Evolutionary conservation across 1,139 yeast species (phyloP).

Genomic region (Pichia sp.): DNA sequence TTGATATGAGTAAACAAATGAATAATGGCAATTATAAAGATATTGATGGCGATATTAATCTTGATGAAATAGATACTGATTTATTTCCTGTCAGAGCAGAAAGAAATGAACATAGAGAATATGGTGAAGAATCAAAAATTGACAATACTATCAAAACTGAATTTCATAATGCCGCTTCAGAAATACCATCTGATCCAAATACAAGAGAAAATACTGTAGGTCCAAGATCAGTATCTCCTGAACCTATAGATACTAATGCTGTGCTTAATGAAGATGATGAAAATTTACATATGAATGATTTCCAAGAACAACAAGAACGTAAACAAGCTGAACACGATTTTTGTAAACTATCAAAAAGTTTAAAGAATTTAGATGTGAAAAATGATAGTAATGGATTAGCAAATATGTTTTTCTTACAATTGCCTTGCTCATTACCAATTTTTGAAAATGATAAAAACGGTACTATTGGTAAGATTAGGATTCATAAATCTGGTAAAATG

Average conservation of each 20-base stretch:
- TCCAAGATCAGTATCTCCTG: conserved; percentile 6
- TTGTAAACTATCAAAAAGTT: conserved; percentile 27
- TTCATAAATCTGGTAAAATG: conserved; percentile 77
- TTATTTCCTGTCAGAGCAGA: conserved; percentile 47
- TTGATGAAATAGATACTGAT: conserved; percentile 43
- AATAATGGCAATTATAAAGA: conserved; percentile 12
- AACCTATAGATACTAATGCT: neutral
- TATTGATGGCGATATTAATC: conserved; percentile 35
- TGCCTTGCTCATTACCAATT: conserved; percentile 63
- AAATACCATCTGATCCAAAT: conserved; percentile 18
- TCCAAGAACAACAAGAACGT: conserved; percentile 31
- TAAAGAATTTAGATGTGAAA: conserved; percentile 13
- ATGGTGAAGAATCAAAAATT: conserved; percentile 25
- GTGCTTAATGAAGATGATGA: conserved; percentile 13
- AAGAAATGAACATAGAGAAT: conserved; percentile 36
- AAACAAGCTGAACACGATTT: conserved; percentile 32
- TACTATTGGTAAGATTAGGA: conserved; percentile 60
- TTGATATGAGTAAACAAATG: conserved; percentile 9
- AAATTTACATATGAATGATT: conserved; percentile 19
- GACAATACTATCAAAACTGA: conserved; percentile 27
- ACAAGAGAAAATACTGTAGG: conserved; percentile 18
- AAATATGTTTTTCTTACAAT: conserved; percentile 49
- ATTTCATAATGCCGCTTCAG: conserved; percentile 23
- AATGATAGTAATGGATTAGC: neutral
- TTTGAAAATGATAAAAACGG: conserved; percentile 43